Base-by-base conservation (phyloP, 1,139 yeast genomes). In the Maudiozyma humilis region DNA sequence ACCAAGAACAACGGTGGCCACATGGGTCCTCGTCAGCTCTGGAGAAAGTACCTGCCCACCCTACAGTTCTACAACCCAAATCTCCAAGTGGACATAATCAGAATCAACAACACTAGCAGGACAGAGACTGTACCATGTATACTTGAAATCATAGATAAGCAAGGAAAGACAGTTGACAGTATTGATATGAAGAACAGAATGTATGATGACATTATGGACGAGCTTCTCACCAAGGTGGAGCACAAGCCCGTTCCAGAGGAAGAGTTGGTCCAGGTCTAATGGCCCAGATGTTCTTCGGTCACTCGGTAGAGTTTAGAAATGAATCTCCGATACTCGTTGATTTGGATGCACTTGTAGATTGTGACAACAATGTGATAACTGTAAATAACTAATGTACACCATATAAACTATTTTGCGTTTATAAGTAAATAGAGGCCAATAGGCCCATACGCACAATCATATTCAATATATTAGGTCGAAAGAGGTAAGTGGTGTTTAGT, bases 1-100 rank as follows among this genome's bases (percentile, higher is more conserved):
- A 59, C 56, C 36, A 61, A 62, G 44, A 69, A 71, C 49, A 64
- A 67, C 32, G 64, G 68, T 50, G 76, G 77, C 8, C 78, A 74
- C 55, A 69, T 70, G 71, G 78, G 78, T 2, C 73, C 76, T 13
- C 67, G 75, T 44, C 69, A 69, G 51, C 85, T 88, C 65, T 84
- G 94, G 93, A 77, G 76, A 56, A 67, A 71, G 42, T 75, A 78
- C 63, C 69, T 87, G 47, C 95, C 94, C 17, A 78, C 87, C 13
- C 70, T 88, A 47, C 82, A 79, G 60, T 88, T 84, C 64, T 89
- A 86, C 67, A 88, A 88, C 63, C 91, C 91, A 27, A 68, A 70
- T 36, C 60, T 84, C 30, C 73, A 77, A 31, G 78, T 86, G 47
- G 71, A 76, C 25, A 82, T 87, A 38, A 67, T 72, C 23, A 70